Evolutionary conservation across 768 basidiomycete genomes (phyloP).

Genomic region (Tricholoma furcatifolium): DNA sequence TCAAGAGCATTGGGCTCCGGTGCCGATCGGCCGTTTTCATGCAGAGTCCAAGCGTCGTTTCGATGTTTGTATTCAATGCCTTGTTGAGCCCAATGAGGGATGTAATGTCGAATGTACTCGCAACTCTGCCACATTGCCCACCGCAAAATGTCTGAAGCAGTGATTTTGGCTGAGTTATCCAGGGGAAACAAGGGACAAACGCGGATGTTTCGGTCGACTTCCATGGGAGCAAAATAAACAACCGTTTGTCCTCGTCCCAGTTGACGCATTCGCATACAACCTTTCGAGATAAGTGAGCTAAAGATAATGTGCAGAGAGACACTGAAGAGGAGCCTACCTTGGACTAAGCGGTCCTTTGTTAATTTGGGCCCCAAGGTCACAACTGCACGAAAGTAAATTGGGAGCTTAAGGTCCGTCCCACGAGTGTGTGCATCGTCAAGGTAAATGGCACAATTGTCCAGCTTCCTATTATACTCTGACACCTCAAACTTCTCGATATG

Average conservation of each 20-base stretch:
- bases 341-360: conserved; percentile 50
- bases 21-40: conserved; percentile 2
- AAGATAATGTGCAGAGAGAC: background rate
- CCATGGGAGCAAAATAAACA: conserved; percentile 45
- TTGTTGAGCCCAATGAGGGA: conserved; percentile 43
- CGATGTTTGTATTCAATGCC: conserved; percentile 29
- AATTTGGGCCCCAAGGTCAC: conserved; percentile 51
- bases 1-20: conserved; percentile 7
- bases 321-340: conserved; percentile 34
- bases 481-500: conserved; percentile 31
- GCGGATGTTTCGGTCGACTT: conserved; percentile 38
- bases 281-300: conserved; percentile 40
- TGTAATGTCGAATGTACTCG: conserved; percentile 34
- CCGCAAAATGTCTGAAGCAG: conserved; percentile 31
- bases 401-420: conserved; percentile 54
- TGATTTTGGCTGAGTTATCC: conserved; percentile 14
- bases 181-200: conserved; percentile 30
- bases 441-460: conserved; percentile 42
- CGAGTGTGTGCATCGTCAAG: conserved; percentile 54
- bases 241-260: conserved; percentile 47
- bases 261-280: conserved; percentile 53
- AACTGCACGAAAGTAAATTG: conserved; percentile 38
- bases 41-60: conserved; percentile 16
- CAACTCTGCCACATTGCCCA: conserved; percentile 49
- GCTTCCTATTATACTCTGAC: conserved; percentile 36